Evolutionary conservation across 2,329 filamentous ascomycete genomes (phyloP).

Genomic region (Monosporascus ibericus): DNA sequence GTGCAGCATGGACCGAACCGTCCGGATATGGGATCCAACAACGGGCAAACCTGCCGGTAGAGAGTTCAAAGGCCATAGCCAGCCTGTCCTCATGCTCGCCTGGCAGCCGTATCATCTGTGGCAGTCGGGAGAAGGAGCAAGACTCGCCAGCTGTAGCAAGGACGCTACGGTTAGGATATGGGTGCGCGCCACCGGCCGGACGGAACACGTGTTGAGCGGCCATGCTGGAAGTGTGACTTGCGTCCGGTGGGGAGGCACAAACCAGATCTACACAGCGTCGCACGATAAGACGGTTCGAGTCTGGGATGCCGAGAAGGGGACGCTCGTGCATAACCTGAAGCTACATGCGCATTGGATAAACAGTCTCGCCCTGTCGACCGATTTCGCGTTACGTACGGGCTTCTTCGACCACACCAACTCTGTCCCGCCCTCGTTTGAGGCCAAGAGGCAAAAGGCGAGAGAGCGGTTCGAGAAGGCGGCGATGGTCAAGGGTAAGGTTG

Average conservation of each 20-base stretch:
- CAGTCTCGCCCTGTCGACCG: conserved; percentile 86
- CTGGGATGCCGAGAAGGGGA: conserved; percentile 78
- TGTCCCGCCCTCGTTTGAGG: conserved; percentile 62
- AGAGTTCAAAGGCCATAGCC: conserved; percentile 75
- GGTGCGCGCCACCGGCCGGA: conserved; percentile 71
- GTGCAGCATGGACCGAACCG: conserved; percentile 86
- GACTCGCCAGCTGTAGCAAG: conserved; percentile 82
- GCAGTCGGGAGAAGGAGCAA: conserved; percentile 58
- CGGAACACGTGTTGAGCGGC: conserved; percentile 77
- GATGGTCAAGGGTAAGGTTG: conserved; percentile 65
- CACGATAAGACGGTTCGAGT: conserved; percentile 91
- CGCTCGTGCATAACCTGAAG: conserved; percentile 70
- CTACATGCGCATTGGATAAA: conserved; percentile 94
- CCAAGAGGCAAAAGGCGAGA: conserved; percentile 67
- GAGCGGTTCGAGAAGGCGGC: conserved; percentile 82
- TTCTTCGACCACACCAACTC: conserved; percentile 77
- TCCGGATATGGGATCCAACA: conserved; percentile 83
- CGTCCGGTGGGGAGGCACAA: conserved; percentile 90
- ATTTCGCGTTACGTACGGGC: conserved; percentile 78
- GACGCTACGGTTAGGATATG: conserved; percentile 85
- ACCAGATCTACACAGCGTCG: conserved; percentile 74
- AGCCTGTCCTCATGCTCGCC: conserved; percentile 80
- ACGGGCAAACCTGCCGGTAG: conserved; percentile 69
- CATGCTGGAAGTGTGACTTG: conserved; percentile 88
- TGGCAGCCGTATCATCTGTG: conserved; percentile 95